Conservation (phyloP, 1,139 yeast species). For the Tardiomyces digboiensis region DNA sequence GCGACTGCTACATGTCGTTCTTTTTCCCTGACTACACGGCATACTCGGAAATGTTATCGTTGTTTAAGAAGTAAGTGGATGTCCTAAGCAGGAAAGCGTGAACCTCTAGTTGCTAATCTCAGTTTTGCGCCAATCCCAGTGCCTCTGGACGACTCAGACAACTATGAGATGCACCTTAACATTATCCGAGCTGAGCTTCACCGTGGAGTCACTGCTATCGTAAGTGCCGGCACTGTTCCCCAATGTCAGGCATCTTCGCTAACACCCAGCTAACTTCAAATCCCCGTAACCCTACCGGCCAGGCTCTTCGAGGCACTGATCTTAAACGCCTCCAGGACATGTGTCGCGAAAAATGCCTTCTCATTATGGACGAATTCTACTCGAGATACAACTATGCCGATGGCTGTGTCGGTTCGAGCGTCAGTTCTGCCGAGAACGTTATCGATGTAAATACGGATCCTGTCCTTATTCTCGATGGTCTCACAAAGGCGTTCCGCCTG, state of each 20-base stretch:
- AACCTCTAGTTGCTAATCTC: background rate
- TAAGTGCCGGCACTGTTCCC: too few relatives aligned
- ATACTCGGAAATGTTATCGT: slow-evolving; percentile 61
- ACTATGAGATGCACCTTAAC: slow-evolving; percentile 50
- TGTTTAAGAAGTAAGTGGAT: slow-evolving; percentile 39
- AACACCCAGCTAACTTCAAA: slow-evolving; percentile 42
- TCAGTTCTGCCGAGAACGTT: slow-evolving; percentile 46
- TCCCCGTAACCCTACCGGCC: slow-evolving; percentile 64
- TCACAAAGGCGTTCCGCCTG: slow-evolving; percentile 55
- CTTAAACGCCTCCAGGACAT: slow-evolving; percentile 43
- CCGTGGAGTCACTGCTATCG: slow-evolving; percentile 51
- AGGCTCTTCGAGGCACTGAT: slow-evolving; percentile 43
- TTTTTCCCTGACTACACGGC: slow-evolving; percentile 65
- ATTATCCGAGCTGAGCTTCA: slow-evolving; percentile 45
- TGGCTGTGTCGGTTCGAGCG: slow-evolving; percentile 46
- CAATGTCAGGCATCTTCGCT: too few relatives aligned
- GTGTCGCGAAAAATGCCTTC: slow-evolving; percentile 48
- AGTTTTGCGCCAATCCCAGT: slow-evolving; percentile 56
- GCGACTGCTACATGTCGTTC: slow-evolving; percentile 53
- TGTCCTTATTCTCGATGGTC: slow-evolving; percentile 53
- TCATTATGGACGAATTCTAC: slow-evolving; percentile 62
- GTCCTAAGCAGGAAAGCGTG: background rate
- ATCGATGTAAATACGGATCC: slow-evolving; percentile 55
- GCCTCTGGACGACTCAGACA: slow-evolving; percentile 50
- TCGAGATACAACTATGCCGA: slow-evolving; percentile 56